Conservation (phyloP, 2,329 filamentous ascomycete genomes). For the Beauveria scarabaeidicola region DNA sequence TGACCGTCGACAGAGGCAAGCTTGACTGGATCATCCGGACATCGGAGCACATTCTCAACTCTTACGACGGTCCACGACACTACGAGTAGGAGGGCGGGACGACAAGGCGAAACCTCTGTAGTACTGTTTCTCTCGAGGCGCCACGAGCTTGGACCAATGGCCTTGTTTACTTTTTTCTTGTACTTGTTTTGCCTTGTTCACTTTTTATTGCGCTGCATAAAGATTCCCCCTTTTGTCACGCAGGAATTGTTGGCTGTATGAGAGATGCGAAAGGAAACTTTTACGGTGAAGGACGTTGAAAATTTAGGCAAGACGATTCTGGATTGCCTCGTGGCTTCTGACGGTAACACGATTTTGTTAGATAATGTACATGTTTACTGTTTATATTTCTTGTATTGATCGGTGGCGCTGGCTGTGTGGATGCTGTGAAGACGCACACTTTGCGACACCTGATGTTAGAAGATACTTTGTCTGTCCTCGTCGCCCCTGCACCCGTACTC, state of each 20-base stretch:
- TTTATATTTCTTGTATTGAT: not conserved
- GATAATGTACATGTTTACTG: constrained; percentile 7
- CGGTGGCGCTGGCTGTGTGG: not conserved
- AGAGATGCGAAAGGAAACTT: not conserved
- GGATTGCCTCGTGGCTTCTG: not conserved
- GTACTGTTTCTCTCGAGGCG: not conserved
- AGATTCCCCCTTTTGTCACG: constrained; percentile 8
- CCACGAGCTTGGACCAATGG: not conserved
- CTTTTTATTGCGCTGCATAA: constrained; percentile 3
- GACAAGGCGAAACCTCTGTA: too few species aligned
- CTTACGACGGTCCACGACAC: constrained; percentile 20
- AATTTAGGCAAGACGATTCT: not conserved
- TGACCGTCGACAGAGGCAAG: constrained; percentile 29
- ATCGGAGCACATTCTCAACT: constrained; percentile 27
- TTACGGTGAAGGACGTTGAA: not conserved
- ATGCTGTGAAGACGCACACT: not conserved
- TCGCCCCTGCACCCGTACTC: too few species aligned
- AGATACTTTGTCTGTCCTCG: too few species aligned
- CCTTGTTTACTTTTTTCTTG: not conserved
- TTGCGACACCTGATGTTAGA: not conserved
- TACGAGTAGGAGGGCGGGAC: constrained; percentile 19
- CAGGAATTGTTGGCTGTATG: not conserved
- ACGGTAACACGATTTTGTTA: not conserved
- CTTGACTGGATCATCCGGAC: constrained; percentile 31
- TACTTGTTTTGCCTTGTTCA: not conserved